Evolutionary conservation across 1,139 yeast species (phyloP).

Genomic region (Debaryomyces fabryi): DNA sequence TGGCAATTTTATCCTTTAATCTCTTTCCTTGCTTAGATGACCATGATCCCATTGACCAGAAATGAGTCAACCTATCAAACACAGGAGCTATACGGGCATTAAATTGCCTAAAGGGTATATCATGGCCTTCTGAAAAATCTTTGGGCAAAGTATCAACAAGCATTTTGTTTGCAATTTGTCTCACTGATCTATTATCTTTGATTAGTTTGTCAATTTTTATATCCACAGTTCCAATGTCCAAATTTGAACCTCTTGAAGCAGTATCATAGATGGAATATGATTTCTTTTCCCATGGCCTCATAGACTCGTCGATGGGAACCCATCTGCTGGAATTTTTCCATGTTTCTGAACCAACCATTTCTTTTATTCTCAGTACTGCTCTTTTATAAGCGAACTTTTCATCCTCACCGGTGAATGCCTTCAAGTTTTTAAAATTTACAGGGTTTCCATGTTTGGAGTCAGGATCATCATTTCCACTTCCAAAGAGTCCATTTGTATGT

Average conservation of each 20-base stretch:
- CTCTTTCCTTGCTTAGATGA: conserved; percentile 45
- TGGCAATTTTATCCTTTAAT: conserved; percentile 55
- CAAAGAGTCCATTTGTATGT: conserved; percentile 13
- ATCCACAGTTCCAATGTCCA: conserved; percentile 3
- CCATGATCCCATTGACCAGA: conserved; percentile 73
- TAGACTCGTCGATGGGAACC: conserved; percentile 54
- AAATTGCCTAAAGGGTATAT: conserved; percentile 32
- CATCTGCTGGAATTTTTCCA: conserved; percentile 56
- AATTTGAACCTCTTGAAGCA: not conserved
- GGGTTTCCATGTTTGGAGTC: not conserved
- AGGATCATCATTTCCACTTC: conserved; percentile 4
- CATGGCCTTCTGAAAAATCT: conserved; percentile 25
- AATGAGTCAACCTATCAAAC: conserved; percentile 50
- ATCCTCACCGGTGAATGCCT: conserved; percentile 76
- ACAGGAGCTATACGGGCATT: conserved; percentile 47
- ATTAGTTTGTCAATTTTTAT: conserved; percentile 12
- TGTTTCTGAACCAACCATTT: conserved; percentile 59
- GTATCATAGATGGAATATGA: not conserved
- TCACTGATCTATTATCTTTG: conserved; percentile 14
- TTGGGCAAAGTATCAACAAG: conserved; percentile 25
- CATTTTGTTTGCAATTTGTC: conserved; percentile 15
- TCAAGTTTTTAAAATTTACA: conserved; percentile 48
- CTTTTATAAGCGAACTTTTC: conserved; percentile 75
- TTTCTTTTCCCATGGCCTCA: conserved; percentile 63
- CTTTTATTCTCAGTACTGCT: conserved; percentile 68